These are phyloP conservation scores for Oryza rufipogon DNA, from an alignment of 176 grass and related monocot species.

Conservation along the genomic window DNA sequence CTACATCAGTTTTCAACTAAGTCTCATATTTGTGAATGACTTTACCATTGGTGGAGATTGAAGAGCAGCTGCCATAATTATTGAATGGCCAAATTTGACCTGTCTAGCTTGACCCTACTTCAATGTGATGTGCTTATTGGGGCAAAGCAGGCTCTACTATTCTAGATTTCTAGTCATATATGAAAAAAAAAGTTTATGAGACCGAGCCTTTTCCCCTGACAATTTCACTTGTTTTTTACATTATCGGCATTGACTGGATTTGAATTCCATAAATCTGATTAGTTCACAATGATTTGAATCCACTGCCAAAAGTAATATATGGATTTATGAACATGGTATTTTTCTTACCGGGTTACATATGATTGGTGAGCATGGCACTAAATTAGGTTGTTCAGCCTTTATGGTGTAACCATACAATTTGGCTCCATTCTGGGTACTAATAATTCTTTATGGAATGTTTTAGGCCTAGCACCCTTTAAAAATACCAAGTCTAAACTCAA, in stretches of 20 bases:
- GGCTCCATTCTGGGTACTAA: too few species aligned
- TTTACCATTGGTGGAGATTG: neutral
- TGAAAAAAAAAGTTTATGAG: neutral
- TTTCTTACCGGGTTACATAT: neutral
- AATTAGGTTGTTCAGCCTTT: neutral
- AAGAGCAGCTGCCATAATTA: constrained; percentile 6
- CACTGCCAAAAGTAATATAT: neutral
- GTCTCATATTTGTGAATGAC: constrained; percentile 14
- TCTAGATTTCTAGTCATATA: neutral
- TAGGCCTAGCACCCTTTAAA: neutral
- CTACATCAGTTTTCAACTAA: constrained; percentile 3
- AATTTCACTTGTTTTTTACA: constrained; percentile 1
- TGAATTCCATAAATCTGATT: neutral
- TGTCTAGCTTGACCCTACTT: neutral
- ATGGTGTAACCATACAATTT: neutral
- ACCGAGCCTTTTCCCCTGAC: neutral
- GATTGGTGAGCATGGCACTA: neutral
- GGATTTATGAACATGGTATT: neutral
- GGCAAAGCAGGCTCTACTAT: neutral
- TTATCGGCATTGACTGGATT: neutral
- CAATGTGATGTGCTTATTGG: neutral
- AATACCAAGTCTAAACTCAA: too few species aligned
- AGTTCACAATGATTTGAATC: neutral
- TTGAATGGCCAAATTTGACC: constrained; percentile 16
- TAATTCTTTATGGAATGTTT: neutral